Evolutionary conservation across 1,139 yeast genomes (phyloP), one percentile per base, ranked within the genome.

Genomic region (Saccharomyces hybrid): DNA sequence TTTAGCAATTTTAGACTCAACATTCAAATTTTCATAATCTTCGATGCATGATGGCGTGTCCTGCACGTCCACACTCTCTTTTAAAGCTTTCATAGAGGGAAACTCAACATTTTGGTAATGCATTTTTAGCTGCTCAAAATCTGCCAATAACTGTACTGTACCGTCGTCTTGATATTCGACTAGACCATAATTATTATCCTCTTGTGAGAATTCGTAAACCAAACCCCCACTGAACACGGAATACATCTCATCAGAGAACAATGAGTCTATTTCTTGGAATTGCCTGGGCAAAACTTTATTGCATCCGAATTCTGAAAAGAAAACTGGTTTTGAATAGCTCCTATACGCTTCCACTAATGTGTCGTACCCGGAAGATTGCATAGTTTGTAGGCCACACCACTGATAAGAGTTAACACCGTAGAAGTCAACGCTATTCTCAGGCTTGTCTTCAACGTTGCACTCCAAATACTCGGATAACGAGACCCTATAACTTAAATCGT

Each of bases 401-500:
- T 90, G 96, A 70, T 93, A 93, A 0, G 96, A 85, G 69, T 93
- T 93, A 53, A 93, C 91, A 4, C 99, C 99, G 71, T 89, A 91
- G 67, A 93, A 93, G 67, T 93, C 99, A 31, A 89, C 88, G 1
- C 85, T 73, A 51, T 86, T 84, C 13, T 70, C 67, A 4, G 62
- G 55, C 0, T 76, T 71, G n/a, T 76, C 77, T 11, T 67, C 66
- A n/a, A 80, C 83, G 46, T 80, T 80, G 66, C 98, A 93, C 65
- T 87, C 93, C 59, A 93, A 78, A 67, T 89, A 93, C 57, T 82
- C 78, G 3, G 96, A 88, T 53, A 90, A 75, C 0, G 96, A 79
- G 13, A 81, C 81, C 61, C 99, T 77, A 68, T 81, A 88, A 55
- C 77, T 73, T 59, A 88, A 76, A 65, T 89, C 97, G 71, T 93